Conservation (phyloP, 768 basidiomycete genomes). For the Podaxis carcinomalis region DNA sequence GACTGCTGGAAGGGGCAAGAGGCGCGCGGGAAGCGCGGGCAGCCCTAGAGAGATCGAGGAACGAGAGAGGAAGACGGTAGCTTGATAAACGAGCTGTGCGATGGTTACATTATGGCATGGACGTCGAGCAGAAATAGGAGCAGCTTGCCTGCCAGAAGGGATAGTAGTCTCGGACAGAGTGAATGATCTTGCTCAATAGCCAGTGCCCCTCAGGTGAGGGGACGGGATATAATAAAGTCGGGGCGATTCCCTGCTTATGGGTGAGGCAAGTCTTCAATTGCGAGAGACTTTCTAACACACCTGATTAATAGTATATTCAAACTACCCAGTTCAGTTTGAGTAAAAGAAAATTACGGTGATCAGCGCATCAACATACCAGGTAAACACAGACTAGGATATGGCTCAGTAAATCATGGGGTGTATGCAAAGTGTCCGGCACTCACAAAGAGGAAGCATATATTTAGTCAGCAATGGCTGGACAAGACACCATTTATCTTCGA, state of each 20-base stretch:
- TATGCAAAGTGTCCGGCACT: conserved; percentile 27
- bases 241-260: conserved; percentile 70
- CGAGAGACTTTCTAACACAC: conserved; percentile 23
- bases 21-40: conserved; percentile 64
- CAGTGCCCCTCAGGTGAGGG: conserved; percentile 58
- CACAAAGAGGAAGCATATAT: conserved; percentile 94
- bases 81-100: conserved; percentile 76
- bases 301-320: conserved; percentile 92
- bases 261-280: not conserved
- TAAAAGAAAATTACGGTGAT: not conserved
- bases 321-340: conserved; percentile 33
- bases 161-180: conserved; percentile 87
- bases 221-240: conserved; percentile 85
- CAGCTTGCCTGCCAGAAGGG: conserved; percentile 82
- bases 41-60: conserved; percentile 85
- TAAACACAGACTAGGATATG: conserved; percentile 35
- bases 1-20: conserved; percentile 74
- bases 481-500: conserved; percentile 74
- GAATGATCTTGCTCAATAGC: conserved; percentile 72
- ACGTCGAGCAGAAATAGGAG: not conserved
- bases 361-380: conserved; percentile 28
- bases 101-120: not conserved
- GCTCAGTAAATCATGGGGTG: not conserved
- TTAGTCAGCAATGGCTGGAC: conserved; percentile 72
- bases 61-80: conserved; percentile 90